Evolutionary conservation across 768 basidiomycete genomes (phyloP), one percentile per base, ranked within the genome.

Genomic region (Exsudoporus frostii): DNA sequence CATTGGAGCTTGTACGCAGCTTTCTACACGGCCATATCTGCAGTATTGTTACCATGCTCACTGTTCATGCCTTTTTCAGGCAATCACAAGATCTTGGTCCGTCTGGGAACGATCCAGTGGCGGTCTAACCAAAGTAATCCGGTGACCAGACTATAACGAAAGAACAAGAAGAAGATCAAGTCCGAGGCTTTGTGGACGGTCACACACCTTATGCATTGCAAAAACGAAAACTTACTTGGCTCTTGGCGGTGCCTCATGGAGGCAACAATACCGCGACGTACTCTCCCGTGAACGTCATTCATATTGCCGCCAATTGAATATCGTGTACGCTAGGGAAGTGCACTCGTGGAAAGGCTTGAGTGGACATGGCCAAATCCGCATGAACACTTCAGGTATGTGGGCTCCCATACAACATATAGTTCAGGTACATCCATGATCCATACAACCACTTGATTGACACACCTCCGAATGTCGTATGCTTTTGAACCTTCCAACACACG

Each of bases 401-500:
- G 20, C 30, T 30, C 14, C n/a, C 27, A 40, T 48, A 36, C 33
- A 39, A 55, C 25, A 19, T 36, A 15, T 33, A 14, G 25, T 9
- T 24, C 51, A 45, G 20, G 27, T 15, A 36, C 38, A 49, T 51
- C 17, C 22, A 30, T n/a, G 29, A 47, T 25, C 25, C 32, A 34
- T n/a, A n/a, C n/a, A n/a, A n/a, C 14, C 10, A 20, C 33, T 37
- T 27, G 5, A 50, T 48, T 34, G 57, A 65, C 57, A 59, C 52
- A 44, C 29, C n/a, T 37, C 41, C 39, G 7, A 37, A 41, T 34
- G 5, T 49, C 33, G 44, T 38, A 27, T 22, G 41, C 22, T 50
- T 36, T 33, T 51, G 43, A 65, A 51, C 61, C 56, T 45, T 65
- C 5, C 56, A 30, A 30, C 65, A 44, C 13, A 58, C 54, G 45